Conservation (phyloP, 306 rosid genomes). For the Comarum palustre region DNA sequence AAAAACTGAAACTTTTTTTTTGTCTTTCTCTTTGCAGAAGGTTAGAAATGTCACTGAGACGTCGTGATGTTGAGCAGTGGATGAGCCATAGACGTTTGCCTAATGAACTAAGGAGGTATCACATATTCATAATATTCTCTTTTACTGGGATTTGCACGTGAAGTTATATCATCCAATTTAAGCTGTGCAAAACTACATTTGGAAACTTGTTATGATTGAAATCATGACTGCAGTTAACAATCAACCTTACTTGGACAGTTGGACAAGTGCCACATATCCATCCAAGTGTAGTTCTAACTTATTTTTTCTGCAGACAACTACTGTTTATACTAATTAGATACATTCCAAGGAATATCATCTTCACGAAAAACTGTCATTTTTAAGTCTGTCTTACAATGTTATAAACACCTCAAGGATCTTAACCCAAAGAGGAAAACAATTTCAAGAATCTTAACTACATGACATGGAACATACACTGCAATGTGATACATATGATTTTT, state of each 20-base stretch:
- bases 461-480: neutral
- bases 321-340: neutral
- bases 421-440: neutral
- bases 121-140: slow-evolving; percentile 7
- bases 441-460: neutral
- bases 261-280: neutral
- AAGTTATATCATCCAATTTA: neutral
- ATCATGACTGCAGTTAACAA: neutral
- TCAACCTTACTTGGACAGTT: neutral
- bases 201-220: neutral
- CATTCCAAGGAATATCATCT: neutral
- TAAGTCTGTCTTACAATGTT: neutral
- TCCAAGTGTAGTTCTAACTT: neutral
- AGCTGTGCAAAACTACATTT: neutral
- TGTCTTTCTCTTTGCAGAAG: slow-evolving; percentile 43
- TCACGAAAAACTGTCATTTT: neutral
- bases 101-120: slow-evolving; percentile 49
- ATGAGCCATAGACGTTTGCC: slow-evolving; percentile 86
- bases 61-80: slow-evolving; percentile 89
- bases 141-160: neutral
- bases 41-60: slow-evolving; percentile 71
- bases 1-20: neutral
- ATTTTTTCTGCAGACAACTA: neutral
- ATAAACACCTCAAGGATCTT: neutral
- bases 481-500: slow-evolving; percentile 15